Base-by-base conservation (phyloP, 73 alveolate genomes). In the Symbiodinium natans region DNA sequence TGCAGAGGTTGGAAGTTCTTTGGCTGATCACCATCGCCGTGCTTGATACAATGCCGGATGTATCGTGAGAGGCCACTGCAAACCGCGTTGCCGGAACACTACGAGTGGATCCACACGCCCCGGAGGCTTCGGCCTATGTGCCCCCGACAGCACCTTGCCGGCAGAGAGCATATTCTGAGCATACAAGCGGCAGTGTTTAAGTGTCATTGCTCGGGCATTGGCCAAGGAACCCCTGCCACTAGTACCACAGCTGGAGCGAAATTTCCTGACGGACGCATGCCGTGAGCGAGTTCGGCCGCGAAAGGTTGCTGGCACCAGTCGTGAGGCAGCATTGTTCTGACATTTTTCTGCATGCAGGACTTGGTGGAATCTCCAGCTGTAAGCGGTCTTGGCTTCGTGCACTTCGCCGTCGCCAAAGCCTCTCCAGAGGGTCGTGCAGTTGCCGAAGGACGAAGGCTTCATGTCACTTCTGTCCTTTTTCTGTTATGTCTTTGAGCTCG, bases 61-160 rank as follows among this genome's bases (percentile, higher is more conserved):
- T n/a, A n/a, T n/a, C n/a, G n/a, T n/a, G n/a, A n/a, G n/a, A 46
- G 59, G 59, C 13, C 59, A 46, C 29, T 3, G 77, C 38, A 29
- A 63, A 19, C 38, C 80, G 17, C 19, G 31, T 40, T 4, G 98
- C 90, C 34, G 48, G 41, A 27, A 89, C 59, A 39, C 68, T 92
- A 36, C 98, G 98, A 34, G 98, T 92, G 52, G 98, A 92, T 77
- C 98, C 98, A 33, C 98, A 92, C 43, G 59, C 92, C 25, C 98
- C 98, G 4, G 98, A 92, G 73, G 98, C 92, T 8, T 29, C 97
- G 2, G 97, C 97, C 38, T 90, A 71, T 41, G 88, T 90, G 43
- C 97, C 97, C 11, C 97, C 97, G 23, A 90, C 80, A 31, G 95
- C 36, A 5, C 17, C 95, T 29, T 56, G 86, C 23, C 73, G 38